These are phyloP conservation scores for Desmodesmus armatus DNA, from an alignment of 139 green algal genomes.

Conservation along the genomic window DNA sequence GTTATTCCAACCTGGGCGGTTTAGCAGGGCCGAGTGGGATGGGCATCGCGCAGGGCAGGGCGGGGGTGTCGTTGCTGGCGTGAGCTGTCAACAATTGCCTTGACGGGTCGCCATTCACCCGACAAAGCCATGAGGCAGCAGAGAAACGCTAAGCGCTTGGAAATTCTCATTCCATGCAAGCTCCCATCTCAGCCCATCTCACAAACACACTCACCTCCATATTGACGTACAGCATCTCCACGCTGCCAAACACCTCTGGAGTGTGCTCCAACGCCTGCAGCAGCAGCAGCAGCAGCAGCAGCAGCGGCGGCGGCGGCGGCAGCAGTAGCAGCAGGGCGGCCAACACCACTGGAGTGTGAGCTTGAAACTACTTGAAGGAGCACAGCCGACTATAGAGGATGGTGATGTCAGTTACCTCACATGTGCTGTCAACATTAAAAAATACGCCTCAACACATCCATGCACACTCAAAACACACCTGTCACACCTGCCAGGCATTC, in stretches of 20 bases:
- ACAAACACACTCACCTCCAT: constrained; percentile 63
- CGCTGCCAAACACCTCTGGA: constrained; percentile 86
- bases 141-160: not conserved
- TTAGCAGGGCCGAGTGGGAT: too few species aligned
- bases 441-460: too few species aligned
- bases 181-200: not conserved
- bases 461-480: too few species aligned
- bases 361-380: not conserved
- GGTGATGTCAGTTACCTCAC: not conserved
- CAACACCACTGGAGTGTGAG: too few species aligned
- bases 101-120: too few species aligned
- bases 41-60: too few species aligned
- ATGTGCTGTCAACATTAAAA: not conserved
- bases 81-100: too few species aligned
- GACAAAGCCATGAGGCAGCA: too few species aligned
- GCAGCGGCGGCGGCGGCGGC: not conserved
- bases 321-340: too few species aligned
- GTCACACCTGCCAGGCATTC: too few species aligned
- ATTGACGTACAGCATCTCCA: constrained; percentile 90
- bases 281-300: not conserved
- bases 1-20: too few species aligned
- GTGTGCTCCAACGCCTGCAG: constrained; percentile 89
- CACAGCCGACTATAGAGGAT: not conserved
- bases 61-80: too few species aligned
- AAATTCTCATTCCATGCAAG: not conserved